phyloP scores from a whole-genome alignment of 2,329 filamentous ascomycete genomes.

The Penicillium glabrum region DNA sequence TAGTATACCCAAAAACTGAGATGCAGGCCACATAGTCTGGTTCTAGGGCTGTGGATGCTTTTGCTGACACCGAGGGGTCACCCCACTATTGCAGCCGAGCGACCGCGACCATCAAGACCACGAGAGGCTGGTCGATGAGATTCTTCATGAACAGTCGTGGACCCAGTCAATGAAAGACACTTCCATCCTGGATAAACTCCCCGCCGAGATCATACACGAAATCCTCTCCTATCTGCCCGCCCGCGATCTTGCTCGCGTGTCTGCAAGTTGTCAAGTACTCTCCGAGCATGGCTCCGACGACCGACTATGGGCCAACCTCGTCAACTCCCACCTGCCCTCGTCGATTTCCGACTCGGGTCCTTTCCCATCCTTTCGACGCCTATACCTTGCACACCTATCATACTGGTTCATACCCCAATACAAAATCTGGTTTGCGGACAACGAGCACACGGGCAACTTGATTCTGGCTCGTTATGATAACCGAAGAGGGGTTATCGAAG shows the following conservation, averaged over 20 bases:
- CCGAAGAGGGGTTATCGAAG: conserved; percentile 73
- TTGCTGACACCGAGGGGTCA: neutral
- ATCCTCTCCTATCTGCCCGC: conserved; percentile 68
- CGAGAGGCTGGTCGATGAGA: conserved; percentile 7
- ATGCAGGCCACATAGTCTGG: neutral
- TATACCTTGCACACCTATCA: conserved; percentile 73
- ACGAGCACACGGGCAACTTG: conserved; percentile 69
- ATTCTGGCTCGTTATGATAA: conserved; percentile 76
- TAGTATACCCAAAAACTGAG: neutral
- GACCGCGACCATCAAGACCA: conserved; percentile 4
- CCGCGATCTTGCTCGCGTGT: conserved; percentile 60
- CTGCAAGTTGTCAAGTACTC: conserved; percentile 63
- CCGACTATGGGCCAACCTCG: conserved; percentile 67
- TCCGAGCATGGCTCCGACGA: conserved; percentile 63
- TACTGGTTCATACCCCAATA: conserved; percentile 80
- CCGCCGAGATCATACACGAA: conserved; percentile 71
- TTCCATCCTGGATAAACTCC: conserved; percentile 51
- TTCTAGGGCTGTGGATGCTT: neutral
- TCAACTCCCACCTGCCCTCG: conserved; percentile 67
- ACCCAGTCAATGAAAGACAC: neutral
- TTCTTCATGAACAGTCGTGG: conserved; percentile 6
- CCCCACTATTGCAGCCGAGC: neutral
- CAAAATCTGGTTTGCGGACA: conserved; percentile 85
- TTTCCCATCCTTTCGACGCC: conserved; percentile 64
- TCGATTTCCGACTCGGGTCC: conserved; percentile 58